phyloP scores from a whole-genome alignment of 2,329 filamentous ascomycete genomes.

The Trichophyton verrucosum region DNA sequence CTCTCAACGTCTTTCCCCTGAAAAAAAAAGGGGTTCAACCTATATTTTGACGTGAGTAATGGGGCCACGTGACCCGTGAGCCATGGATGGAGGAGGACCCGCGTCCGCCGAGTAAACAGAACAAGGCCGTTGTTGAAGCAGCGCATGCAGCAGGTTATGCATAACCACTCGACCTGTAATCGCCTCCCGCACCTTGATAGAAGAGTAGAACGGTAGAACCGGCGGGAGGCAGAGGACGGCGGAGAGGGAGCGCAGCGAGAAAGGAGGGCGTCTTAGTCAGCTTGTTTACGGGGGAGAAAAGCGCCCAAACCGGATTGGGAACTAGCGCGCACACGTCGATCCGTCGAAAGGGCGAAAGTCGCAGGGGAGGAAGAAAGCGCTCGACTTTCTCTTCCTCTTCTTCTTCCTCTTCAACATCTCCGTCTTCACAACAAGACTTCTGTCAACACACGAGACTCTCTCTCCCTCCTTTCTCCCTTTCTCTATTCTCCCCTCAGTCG shows the following conservation, averaged over 20 bases:
- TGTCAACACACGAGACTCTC: slow-evolving; percentile 1
- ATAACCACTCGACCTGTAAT: background rate
- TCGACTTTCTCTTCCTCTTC: background rate
- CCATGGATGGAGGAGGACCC: background rate
- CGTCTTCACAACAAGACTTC: slow-evolving; percentile 2
- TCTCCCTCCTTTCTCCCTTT: background rate
- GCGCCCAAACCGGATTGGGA: slow-evolving; percentile 7
- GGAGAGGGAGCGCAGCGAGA: background rate
- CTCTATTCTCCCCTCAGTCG: background rate
- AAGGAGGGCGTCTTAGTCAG: background rate
- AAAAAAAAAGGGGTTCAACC: background rate
- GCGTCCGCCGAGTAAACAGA: background rate
- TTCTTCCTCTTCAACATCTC: background rate
- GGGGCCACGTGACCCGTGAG: background rate
- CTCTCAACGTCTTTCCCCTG: background rate
- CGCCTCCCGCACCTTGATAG: background rate
- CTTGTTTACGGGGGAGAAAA: background rate
- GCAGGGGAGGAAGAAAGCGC: background rate
- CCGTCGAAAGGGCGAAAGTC: background rate
- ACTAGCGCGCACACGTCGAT: slow-evolving; percentile 13
- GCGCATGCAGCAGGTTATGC: background rate
- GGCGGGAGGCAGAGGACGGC: background rate
- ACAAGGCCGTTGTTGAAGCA: too few species aligned
- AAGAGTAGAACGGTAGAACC: background rate
- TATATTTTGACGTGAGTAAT: background rate